Percentiles rank a stretch among this genome's conserved stretches.
These are phyloP conservation scores for Phaffomyces opuntiae DNA, from an alignment of 805 yeast species.

Conservation along the genomic window DNA sequence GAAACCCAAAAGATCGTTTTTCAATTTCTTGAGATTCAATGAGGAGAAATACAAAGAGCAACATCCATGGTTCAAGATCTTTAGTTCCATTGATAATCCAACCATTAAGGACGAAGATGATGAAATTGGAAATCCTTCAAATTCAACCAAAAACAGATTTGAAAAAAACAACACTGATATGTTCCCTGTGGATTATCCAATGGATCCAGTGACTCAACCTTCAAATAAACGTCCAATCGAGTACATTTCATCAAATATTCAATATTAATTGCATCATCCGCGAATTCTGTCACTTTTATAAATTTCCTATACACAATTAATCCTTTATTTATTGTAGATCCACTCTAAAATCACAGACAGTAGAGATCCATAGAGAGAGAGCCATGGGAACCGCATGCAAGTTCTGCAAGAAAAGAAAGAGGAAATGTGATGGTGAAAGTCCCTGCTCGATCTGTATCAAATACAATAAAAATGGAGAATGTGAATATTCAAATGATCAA, in stretches of 20 bases:
- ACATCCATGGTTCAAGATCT: slow-evolving; percentile 19
- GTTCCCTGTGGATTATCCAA: slow-evolving; percentile 5
- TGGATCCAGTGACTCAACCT: not conserved
- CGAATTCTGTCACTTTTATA: too few species aligned
- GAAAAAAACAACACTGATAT: slow-evolving; percentile 9
- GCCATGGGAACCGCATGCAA: slow-evolving; percentile 7
- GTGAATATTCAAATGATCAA: slow-evolving; percentile 21
- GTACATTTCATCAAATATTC: slow-evolving; percentile 1
- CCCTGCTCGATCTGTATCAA: slow-evolving; percentile 10
- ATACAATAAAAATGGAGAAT: slow-evolving; percentile 10
- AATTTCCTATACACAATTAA: too few species aligned
- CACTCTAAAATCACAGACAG: not conserved
- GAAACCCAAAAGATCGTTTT: not conserved
- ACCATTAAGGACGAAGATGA: not conserved
- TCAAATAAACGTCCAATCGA: not conserved
- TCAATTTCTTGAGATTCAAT: too few species aligned
- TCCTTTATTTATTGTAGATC: not conserved
- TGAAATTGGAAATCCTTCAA: not conserved
- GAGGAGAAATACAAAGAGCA: not conserved
- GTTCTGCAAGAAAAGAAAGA: slow-evolving; percentile 11
- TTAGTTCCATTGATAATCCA: slow-evolving; percentile 10
- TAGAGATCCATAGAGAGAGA: not conserved
- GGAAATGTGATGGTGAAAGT: slow-evolving; percentile 12
- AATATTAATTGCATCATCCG: not conserved
- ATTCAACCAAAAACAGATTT: not conserved